These are phyloP conservation scores for Plasmodium malariae DNA, from an alignment of 169 alveolate species.

Conservation along the genomic window DNA sequence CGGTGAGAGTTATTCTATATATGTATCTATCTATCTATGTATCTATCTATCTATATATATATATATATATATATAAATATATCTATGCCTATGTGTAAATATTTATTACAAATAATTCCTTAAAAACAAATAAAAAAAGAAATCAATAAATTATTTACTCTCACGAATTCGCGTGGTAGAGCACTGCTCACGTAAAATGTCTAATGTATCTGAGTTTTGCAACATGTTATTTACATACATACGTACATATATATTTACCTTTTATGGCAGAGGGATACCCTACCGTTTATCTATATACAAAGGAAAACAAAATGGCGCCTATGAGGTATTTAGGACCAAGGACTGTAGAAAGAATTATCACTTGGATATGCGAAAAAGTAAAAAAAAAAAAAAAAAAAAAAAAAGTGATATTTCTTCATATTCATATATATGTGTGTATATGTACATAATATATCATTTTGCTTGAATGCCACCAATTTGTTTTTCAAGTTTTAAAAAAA, in stretches of 20 bases:
- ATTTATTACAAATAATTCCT: neutral
- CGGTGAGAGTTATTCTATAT: conserved; percentile 6
- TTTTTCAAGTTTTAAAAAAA: neutral
- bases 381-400: neutral
- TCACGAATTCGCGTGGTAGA: too few species aligned
- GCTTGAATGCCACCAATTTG: neutral
- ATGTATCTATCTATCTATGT: neutral
- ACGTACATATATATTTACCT: conserved; percentile 6
- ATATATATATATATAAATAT: neutral
- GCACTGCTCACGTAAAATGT: too few species aligned
- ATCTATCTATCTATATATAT: neutral
- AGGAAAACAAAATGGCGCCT: conserved; percentile 33
- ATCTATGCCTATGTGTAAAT: neutral
- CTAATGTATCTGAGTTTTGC: too few species aligned
- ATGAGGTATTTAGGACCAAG: conserved; percentile 37
- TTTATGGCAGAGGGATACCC: conserved; percentile 77
- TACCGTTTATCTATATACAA: conserved; percentile 75
- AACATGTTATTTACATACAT: neutral
- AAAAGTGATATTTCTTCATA: neutral
- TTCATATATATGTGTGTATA: neutral
- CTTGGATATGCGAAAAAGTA: conserved; percentile 71
- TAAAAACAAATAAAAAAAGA: too few species aligned
- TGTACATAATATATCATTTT: conserved; percentile 1
- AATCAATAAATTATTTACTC: too few species aligned
- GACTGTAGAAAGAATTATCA: conserved; percentile 33